These are phyloP conservation scores for Malus fusca DNA, from an alignment of 306 rosid genomes.

Conservation along the genomic window DNA sequence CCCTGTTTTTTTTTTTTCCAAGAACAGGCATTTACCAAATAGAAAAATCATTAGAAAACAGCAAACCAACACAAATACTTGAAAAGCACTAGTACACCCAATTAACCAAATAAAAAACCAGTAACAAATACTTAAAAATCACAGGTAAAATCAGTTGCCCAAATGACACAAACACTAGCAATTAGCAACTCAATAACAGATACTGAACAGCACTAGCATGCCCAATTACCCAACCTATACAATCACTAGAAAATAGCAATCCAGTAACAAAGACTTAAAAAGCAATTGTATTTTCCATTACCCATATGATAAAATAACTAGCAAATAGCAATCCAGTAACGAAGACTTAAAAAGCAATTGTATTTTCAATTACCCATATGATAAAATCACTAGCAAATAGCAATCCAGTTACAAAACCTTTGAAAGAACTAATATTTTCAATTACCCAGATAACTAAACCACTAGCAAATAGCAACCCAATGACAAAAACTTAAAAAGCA, in stretches of 20 bases:
- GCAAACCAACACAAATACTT: neutral
- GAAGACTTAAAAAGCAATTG: neutral
- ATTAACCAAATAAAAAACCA: neutral
- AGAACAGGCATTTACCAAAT: neutral
- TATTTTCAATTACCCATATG: neutral
- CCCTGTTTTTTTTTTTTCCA: slow-evolving; percentile 24
- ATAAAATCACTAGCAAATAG: neutral
- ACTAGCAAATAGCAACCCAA: neutral
- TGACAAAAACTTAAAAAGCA: neutral
- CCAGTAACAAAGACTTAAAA: neutral
- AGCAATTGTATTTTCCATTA: neutral
- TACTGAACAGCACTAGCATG: neutral
- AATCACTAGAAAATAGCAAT: neutral
- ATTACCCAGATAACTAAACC: neutral
- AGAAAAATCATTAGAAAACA: neutral
- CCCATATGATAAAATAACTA: neutral
- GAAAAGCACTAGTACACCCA: neutral
- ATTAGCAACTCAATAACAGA: neutral
- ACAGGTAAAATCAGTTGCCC: neutral
- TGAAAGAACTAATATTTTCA: neutral
- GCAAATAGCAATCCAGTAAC: neutral
- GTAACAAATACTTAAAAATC: neutral
- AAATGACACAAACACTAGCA: neutral
- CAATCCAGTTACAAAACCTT: too few relatives aligned
- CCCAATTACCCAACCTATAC: neutral